These are phyloP conservation scores for Hanseniaspora mollemarum DNA, from an alignment of 805 yeast genomes.

Conservation along the genomic window DNA sequence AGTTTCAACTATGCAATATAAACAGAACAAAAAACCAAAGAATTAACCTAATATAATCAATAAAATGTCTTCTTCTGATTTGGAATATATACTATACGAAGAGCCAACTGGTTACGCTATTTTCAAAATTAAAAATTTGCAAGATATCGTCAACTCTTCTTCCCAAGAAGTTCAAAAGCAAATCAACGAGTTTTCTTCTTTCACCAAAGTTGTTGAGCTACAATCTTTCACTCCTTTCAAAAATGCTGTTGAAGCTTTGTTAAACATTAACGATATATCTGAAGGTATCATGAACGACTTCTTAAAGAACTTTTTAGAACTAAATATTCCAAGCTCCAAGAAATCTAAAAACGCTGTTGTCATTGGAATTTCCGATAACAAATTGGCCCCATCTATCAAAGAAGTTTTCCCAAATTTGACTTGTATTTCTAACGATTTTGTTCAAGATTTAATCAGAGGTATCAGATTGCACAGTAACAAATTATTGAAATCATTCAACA, in stretches of 20 bases:
- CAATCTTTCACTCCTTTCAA: constrained; percentile 96
- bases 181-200: constrained; percentile 68
- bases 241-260: constrained; percentile 98
- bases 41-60: neutral
- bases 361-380: constrained; percentile 86
- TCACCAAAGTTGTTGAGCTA: constrained; percentile 84
- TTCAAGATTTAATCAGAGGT: constrained; percentile 91
- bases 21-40: neutral
- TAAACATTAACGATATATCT: constrained; percentile 93
- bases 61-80: constrained; percentile 43
- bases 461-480: constrained; percentile 82
- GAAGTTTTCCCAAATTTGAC: constrained; percentile 81
- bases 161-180: constrained; percentile 90
- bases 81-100: constrained; percentile 89
- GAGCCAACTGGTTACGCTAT: constrained; percentile 98
- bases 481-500: constrained; percentile 63
- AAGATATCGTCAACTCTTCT: constrained; percentile 86
- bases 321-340: constrained; percentile 56
- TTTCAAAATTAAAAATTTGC: constrained; percentile 86
- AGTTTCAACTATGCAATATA: neutral
- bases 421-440: constrained; percentile 80
- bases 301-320: constrained; percentile 76
- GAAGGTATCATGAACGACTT: constrained; percentile 94
- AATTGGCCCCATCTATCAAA: constrained; percentile 92
- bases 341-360: constrained; percentile 37